phyloP scores from a whole-genome alignment of 169 alveolate species.

The Cryptosporidium bovis region DNA sequence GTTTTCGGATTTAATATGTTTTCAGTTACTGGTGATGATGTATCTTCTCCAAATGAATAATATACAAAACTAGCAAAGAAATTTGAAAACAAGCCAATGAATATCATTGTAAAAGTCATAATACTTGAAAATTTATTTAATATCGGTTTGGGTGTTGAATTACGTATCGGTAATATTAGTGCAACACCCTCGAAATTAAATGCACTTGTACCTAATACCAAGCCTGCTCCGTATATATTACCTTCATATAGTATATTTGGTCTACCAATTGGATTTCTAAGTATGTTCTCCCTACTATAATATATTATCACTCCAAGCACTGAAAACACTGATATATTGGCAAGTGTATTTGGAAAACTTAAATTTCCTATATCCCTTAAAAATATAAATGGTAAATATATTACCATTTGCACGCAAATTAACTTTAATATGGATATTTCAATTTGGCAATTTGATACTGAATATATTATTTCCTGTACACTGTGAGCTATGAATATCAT shows the following conservation, averaged over 20 bases:
- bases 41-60: slow-evolving; percentile 71
- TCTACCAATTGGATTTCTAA: slow-evolving; percentile 26
- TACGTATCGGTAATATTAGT: slow-evolving; percentile 55
- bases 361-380: slow-evolving; percentile 52
- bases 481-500: slow-evolving; percentile 52
- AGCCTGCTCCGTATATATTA: slow-evolving; percentile 67
- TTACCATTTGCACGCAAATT: slow-evolving; percentile 58
- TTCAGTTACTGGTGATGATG: slow-evolving; percentile 69
- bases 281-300: slow-evolving; percentile 18
- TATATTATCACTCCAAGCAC: slow-evolving; percentile 47
- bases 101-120: slow-evolving; percentile 36
- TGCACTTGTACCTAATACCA: slow-evolving; percentile 71
- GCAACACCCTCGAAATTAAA: slow-evolving; percentile 68
- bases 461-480: slow-evolving; percentile 41
- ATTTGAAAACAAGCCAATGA: slow-evolving; percentile 60
- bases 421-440: slow-evolving; percentile 49
- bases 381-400: slow-evolving; percentile 51
- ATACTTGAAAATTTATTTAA: slow-evolving; percentile 8
- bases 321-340: slow-evolving; percentile 58
- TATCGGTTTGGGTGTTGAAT: slow-evolving; percentile 31
- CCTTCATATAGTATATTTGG: slow-evolving; percentile 22
- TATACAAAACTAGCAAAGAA: slow-evolving; percentile 53
- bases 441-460: slow-evolving; percentile 54
- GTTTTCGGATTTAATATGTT: slow-evolving; percentile 49
- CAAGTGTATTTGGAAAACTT: slow-evolving; percentile 51